Evolutionary conservation across 768 basidiomycete genomes (phyloP), one percentile per base, ranked within the genome.

Genomic region (Pleurotus ostreatus): DNA sequence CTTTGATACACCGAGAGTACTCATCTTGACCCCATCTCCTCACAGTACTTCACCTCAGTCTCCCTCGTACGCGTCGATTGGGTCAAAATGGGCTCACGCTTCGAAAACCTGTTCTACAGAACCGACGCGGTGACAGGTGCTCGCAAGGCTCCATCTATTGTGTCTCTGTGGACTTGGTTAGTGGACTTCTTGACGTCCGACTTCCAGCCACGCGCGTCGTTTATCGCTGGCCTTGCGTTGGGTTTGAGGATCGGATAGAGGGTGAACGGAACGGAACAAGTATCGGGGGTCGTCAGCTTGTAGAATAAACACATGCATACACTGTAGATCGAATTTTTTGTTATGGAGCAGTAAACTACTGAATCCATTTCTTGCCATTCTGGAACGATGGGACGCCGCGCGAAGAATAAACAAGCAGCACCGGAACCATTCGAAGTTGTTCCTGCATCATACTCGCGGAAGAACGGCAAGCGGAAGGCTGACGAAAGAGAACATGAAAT

Each of bases 171-270:
- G 81, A 77, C 66, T 39, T 85, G 85, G 80, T 61, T 86, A 20
- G 68, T 89, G 20, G 76, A 92, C 69, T 97, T 98, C 73, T 71
- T 98, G 68, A 91, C 89, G 0, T 90, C 94, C 5, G 92, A 97
- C 67, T 95, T 98, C 71, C 95, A 94, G 65, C 89, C 87, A 44
- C 75, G 94, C 59, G 94, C 94, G 1, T 86, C 89, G 12, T 97
- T 97, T 71, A 63, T 94, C 34, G 92, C 85, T 3, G 95, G 95
- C 7, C 77, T 97, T 57, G 79, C 75, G 1, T 73, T 98, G 25
- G 95, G 95, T 8, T 62, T 98, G 48, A 78, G 94, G 49, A 68
- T 97, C 16, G 94, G 94, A 53, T 34, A 34, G 7, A 34, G 30
- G 30, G 30, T 11, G 96, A 69, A 76, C 44, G 15, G 47, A 15